Percentiles rank a stretch among this genome's conserved stretches.
These are phyloP conservation scores for Fraxinus greggii DNA, from an alignment of 305 asterid genomes.

Conservation along the genomic window DNA sequence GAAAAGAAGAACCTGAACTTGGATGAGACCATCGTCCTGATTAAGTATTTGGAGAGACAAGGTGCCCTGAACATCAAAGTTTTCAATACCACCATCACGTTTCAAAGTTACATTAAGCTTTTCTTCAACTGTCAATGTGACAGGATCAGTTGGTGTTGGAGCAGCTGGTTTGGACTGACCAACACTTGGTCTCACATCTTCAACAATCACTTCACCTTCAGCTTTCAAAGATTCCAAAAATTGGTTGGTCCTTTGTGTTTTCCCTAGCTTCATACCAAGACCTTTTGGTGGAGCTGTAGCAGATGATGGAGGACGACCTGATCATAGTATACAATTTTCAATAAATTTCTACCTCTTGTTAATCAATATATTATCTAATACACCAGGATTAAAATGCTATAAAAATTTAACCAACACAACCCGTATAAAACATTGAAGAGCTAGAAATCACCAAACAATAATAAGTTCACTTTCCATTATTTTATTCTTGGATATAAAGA, in stretches of 20 bases:
- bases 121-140: slow-evolving; percentile 80
- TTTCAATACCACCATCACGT: slow-evolving; percentile 71
- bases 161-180: slow-evolving; percentile 74
- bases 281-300: slow-evolving; percentile 92
- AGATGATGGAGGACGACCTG: slow-evolving; percentile 77
- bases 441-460: background rate
- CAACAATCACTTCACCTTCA: slow-evolving; percentile 89
- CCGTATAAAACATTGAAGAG: background rate
- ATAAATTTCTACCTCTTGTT: slow-evolving; percentile 11
- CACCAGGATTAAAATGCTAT: background rate
- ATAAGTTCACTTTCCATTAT: background rate
- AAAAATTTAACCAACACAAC: slow-evolving; percentile 7
- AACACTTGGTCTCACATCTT: slow-evolving; percentile 75
- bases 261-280: slow-evolving; percentile 91
- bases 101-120: slow-evolving; percentile 58
- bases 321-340: slow-evolving; percentile 20
- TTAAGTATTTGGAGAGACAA: slow-evolving; percentile 63
- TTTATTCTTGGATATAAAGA: background rate
- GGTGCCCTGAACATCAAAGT: slow-evolving; percentile 67
- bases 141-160: slow-evolving; percentile 79
- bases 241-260: slow-evolving; percentile 80
- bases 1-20: slow-evolving; percentile 59
- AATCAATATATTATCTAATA: background rate
- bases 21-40: slow-evolving; percentile 69
- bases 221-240: slow-evolving; percentile 90